Base-by-base conservation (phyloP, 1,284 basidiomycete genomes). In the Cutaneotrichosporon curvatum region DNA sequence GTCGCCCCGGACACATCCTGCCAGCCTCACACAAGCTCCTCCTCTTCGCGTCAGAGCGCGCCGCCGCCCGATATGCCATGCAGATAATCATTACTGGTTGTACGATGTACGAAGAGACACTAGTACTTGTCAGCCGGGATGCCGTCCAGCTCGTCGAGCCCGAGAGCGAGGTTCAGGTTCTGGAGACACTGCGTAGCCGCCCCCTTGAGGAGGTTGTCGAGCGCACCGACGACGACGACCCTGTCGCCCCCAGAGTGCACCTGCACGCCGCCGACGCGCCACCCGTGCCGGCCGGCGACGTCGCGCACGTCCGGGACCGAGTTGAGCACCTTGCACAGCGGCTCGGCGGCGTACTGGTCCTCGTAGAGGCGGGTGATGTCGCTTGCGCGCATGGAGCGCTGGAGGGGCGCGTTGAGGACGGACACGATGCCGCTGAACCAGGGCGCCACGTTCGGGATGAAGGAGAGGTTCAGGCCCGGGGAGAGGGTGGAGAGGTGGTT, bases 401-500 rank as follows among this genome's bases (percentile, higher is more conserved):
- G 80, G 28, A 97, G 75, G 3, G 91, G 90, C 51, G 90, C 82
- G 33, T 83, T 87, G 37, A 85, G 76, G 32, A 88, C 86, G 36
- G 85, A 85, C 55, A 96, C 72, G 71, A 99, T 99, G 6, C 95
- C 94, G 57, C 87, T 88, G 75, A 96, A 98, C 90, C 92, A 98
- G 5, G 91, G 85, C 0, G 83, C 84, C 14, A 97, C 89, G 40
- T 77, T 76, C 1, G 94, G 94, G 31, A 91, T 76, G 71, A 99
- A 99, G 10, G 84, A 86, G 25, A 97, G 68, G 53, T 83, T 79
- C 53, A 94, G 72, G 6, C 51, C 30, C 22, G 54, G 51, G 25
- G 80, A 65, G 25, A 94, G 79, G 15, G 68, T 73, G 2, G 83
- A 81, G 37, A 98, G 81, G 68, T 96, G 94, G 50, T 76, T 74